Conservation (phyloP, 345 rosid genomes). For the Kandelia obovata region DNA sequence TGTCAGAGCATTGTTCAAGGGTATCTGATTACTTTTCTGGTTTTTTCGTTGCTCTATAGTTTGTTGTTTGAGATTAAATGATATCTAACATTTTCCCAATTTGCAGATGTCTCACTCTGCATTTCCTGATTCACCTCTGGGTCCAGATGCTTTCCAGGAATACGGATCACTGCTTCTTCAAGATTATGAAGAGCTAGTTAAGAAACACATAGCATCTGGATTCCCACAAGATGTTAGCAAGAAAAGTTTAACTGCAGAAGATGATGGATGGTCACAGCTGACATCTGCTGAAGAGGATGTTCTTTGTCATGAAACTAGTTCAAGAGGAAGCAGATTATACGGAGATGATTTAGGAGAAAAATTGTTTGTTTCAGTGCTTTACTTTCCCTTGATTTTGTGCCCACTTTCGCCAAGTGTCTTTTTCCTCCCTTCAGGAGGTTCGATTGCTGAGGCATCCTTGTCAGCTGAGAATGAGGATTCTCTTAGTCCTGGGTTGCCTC, state of each 20-base stretch:
- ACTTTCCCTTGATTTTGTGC: constrained; percentile 82
- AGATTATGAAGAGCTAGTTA: constrained; percentile 83
- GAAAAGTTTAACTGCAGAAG: constrained; percentile 34
- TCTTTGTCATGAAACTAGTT: constrained; percentile 39
- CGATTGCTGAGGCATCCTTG: constrained; percentile 76
- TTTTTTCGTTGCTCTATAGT: no score
- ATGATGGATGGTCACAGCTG: constrained; percentile 63
- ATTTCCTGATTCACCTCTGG: constrained; percentile 83
- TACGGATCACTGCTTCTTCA: constrained; percentile 86
- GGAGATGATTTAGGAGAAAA: constrained; percentile 37
- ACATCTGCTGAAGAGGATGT: constrained; percentile 46
- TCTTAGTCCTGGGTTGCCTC: constrained; percentile 81
- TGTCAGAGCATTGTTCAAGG: no score
- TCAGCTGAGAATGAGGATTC: constrained; percentile 70
- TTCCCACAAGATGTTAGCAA: constrained; percentile 25
- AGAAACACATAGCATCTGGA: constrained; percentile 35
- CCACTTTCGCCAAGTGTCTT: constrained; percentile 84
- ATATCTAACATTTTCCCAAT: constrained; percentile 9
- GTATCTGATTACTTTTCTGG: no score
- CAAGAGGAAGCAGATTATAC: constrained; percentile 28
- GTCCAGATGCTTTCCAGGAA: constrained; percentile 88
- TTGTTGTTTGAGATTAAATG: neutral
- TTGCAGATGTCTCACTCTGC: constrained; percentile 75
- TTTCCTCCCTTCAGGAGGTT: constrained; percentile 94
- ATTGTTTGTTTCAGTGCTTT: constrained; percentile 68